phyloP scores from a whole-genome alignment of 306 rosid species.

The Casuarina cunninghamiana region DNA sequence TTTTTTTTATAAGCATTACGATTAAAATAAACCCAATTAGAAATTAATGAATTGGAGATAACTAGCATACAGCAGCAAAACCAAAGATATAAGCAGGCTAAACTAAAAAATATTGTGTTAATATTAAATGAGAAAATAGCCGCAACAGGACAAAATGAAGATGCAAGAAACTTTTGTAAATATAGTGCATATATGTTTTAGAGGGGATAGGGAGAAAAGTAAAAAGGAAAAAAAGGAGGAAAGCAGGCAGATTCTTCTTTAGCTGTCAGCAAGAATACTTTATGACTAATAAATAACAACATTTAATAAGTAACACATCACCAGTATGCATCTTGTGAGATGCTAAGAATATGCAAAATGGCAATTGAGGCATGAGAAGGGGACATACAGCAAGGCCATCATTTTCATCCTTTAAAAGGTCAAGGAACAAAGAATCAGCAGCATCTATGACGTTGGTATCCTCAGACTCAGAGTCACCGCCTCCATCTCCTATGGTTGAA shows the following conservation, averaged over 20 bases:
- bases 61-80: background rate
- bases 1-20: background rate
- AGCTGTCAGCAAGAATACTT: background rate
- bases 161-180: too few relatives aligned
- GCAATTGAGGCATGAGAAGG: conserved; percentile 25
- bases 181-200: background rate
- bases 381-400: conserved; percentile 87
- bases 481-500: conserved; percentile 89
- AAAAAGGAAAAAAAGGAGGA: background rate
- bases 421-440: conserved; percentile 83
- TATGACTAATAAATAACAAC: background rate
- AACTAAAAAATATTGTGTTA: background rate
- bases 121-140: too few relatives aligned
- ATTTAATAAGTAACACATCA: background rate
- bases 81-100: background rate
- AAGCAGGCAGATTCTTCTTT: background rate
- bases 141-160: too few relatives aligned
- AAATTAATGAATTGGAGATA: background rate
- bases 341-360: background rate
- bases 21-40: background rate
- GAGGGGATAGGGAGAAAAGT: background rate
- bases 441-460: conserved; percentile 74
- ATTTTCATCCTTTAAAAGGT: conserved; percentile 94
- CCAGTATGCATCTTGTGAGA: background rate
- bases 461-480: conserved; percentile 90